Conservation (phyloP, 345 rosid genomes). For the Noccaea bulbosa region DNA sequence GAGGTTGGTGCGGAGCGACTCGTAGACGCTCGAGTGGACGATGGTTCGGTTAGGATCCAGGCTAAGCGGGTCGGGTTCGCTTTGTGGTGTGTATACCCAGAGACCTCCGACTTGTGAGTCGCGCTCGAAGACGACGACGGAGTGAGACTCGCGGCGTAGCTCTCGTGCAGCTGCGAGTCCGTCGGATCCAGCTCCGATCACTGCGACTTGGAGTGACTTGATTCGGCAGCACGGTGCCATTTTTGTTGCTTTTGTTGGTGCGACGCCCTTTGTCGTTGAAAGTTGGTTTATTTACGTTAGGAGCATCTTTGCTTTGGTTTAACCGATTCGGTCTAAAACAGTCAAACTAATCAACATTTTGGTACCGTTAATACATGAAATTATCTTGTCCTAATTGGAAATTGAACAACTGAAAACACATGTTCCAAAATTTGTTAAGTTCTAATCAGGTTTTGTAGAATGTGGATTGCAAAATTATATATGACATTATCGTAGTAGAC, state of each 20-base stretch:
- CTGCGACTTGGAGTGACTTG: constrained; percentile 62
- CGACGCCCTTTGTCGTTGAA: background rate
- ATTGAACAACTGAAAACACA: too few species aligned
- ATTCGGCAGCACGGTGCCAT: constrained; percentile 23
- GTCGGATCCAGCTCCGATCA: constrained; percentile 88
- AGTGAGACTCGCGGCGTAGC: constrained; percentile 70
- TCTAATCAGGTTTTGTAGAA: too few species aligned
- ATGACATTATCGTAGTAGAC: too few species aligned
- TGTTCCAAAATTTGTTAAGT: too few species aligned
- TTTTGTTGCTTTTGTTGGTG: background rate
- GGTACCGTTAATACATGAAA: background rate
- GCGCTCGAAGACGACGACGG: constrained; percentile 72
- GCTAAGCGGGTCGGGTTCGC: constrained; percentile 71
- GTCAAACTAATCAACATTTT: background rate
- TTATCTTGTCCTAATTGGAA: background rate
- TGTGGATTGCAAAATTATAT: too few species aligned
- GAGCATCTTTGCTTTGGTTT: background rate
- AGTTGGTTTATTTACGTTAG: background rate
- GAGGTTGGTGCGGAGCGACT: constrained; percentile 83
- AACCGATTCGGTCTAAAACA: constrained; percentile 16
- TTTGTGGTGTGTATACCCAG: constrained; percentile 68
- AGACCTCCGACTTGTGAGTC: constrained; percentile 66
- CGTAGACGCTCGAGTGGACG: constrained; percentile 71
- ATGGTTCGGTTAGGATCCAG: constrained; percentile 62
- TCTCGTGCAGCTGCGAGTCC: constrained; percentile 79